Conservation (phyloP, 1,139 yeast genomes). For the Candida neerlandica region DNA sequence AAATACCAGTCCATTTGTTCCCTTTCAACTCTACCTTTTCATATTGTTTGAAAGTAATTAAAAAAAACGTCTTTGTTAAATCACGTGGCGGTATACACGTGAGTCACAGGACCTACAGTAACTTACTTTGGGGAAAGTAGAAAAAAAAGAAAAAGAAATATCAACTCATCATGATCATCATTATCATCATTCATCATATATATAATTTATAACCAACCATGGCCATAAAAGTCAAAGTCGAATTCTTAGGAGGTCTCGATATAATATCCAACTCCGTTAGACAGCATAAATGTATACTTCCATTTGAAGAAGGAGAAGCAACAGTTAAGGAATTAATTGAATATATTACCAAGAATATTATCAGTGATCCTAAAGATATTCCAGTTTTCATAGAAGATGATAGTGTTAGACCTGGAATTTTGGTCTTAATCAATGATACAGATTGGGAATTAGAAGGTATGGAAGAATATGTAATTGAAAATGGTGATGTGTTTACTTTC, state of each 20-base stretch:
- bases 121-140: too few species aligned
- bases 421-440: constrained; percentile 88
- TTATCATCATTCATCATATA: neutral
- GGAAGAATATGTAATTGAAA: constrained; percentile 73
- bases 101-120: too few species aligned
- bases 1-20: too few species aligned
- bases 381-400: constrained; percentile 83
- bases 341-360: constrained; percentile 55
- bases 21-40: too few species aligned
- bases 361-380: constrained; percentile 62
- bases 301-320: constrained; percentile 45
- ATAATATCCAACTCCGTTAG: constrained; percentile 58
- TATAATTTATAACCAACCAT: constrained; percentile 10
- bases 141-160: constrained; percentile 3
- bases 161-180: neutral
- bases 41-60: too few species aligned
- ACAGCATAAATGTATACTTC: constrained; percentile 47
- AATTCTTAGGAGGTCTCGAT: constrained; percentile 70
- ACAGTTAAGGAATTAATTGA: constrained; percentile 61
- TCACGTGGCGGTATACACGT: too few species aligned
- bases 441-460: constrained; percentile 98
- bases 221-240: constrained; percentile 40
- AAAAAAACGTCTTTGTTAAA: too few species aligned
- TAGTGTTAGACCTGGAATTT: constrained; percentile 83
- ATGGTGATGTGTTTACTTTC: constrained; percentile 79